phyloP scores from a whole-genome alignment of 352 stramenopile species.

The Pythium pyrilobum region DNA sequence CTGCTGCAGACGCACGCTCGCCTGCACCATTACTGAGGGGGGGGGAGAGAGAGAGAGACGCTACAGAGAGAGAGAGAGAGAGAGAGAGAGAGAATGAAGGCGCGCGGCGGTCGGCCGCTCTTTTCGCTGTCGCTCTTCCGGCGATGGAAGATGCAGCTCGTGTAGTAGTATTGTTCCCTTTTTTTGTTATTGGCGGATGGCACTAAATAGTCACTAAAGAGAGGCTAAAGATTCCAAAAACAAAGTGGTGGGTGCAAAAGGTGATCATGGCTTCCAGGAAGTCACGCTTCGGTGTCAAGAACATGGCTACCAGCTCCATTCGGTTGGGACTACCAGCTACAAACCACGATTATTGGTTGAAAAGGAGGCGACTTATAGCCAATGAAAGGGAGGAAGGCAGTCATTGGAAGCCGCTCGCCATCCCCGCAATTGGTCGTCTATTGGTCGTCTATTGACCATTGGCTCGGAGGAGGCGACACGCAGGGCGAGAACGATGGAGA shows the following conservation, averaged over 20 bases:
- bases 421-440: slow-evolving; percentile 2
- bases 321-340: slow-evolving; percentile 2
- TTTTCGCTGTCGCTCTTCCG: too few relatives aligned
- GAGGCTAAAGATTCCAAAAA: too few relatives aligned
- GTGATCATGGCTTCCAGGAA: too few relatives aligned
- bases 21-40: slow-evolving; percentile 33
- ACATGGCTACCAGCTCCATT: slow-evolving; percentile 3
- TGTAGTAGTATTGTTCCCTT: too few relatives aligned
- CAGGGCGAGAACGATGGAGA: slow-evolving; percentile 37
- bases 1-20: slow-evolving; percentile 34
- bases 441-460: not conserved
- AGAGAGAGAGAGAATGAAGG: too few relatives aligned
- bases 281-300: too few relatives aligned
- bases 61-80: not conserved
- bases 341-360: slow-evolving; percentile 10
- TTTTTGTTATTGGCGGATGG: too few relatives aligned
- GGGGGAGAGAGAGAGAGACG: not conserved
- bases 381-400: slow-evolving; percentile 8
- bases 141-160: too few relatives aligned
- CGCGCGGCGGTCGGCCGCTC: too few relatives aligned
- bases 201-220: too few relatives aligned
- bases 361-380: not conserved
- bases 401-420: slow-evolving; percentile 7
- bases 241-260: too few relatives aligned
- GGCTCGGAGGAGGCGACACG: not conserved